phyloP scores from a whole-genome alignment of 257 asterid species.

The Solanum piurae region DNA sequence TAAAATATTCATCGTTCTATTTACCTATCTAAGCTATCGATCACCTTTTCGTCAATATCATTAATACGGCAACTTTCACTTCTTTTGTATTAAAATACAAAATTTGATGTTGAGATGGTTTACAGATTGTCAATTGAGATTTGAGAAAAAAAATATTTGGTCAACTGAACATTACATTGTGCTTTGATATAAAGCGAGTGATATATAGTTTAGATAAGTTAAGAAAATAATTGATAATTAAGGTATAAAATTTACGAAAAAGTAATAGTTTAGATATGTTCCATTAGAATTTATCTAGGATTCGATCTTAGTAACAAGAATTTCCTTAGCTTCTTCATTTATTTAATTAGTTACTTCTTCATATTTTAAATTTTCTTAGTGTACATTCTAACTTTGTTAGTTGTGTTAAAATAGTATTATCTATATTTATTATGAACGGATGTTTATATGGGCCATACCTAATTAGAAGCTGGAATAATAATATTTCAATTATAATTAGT shows the following conservation, averaged over 20 bases:
- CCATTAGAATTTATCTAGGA: background rate
- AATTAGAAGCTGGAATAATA: background rate
- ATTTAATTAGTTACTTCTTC: background rate
- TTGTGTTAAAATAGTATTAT: background rate
- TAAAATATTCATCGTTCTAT: background rate
- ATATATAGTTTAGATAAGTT: background rate
- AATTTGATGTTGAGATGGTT: background rate
- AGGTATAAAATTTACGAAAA: background rate
- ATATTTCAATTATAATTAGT: background rate
- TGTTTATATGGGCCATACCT: background rate
- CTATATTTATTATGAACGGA: no score
- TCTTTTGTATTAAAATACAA: background rate
- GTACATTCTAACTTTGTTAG: background rate
- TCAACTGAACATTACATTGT: background rate
- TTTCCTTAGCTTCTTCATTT: background rate
- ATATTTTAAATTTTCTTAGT: background rate
- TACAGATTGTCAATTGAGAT: no score
- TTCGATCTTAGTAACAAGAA: background rate
- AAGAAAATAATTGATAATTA: background rate
- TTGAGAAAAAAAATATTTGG: background rate
- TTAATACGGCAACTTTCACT: background rate
- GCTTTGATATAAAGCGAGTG: background rate
- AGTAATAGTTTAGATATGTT: background rate
- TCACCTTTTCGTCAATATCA: background rate
- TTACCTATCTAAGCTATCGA: background rate